A percentile compares a stretch with the other conserved stretches of the same genome.
Conservation (phyloP, 768 basidiomycete genomes). For the Lentinula guzmanii region DNA sequence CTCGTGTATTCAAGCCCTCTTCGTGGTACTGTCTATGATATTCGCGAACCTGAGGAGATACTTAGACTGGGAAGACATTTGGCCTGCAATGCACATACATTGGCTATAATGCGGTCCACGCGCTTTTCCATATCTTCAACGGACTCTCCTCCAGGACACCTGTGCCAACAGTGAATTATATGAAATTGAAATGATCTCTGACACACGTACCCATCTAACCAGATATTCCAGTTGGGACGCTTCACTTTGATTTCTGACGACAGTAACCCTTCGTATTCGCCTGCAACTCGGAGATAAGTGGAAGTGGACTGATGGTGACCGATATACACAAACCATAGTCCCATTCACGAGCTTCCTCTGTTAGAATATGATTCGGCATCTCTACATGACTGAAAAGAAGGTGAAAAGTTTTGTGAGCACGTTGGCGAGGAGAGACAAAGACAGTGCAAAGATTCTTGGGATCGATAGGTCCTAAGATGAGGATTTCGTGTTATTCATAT, state of each 20-base stretch:
- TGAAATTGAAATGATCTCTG: background rate
- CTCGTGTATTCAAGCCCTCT: conserved; percentile 58
- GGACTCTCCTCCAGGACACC: conserved; percentile 87
- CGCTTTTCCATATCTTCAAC: conserved; percentile 72
- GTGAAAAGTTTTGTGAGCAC: conserved; percentile 84
- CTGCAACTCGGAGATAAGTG: conserved; percentile 21
- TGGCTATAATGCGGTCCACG: conserved; percentile 69
- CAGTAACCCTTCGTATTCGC: conserved; percentile 81
- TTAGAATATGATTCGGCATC: conserved; percentile 27
- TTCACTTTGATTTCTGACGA: conserved; percentile 70
- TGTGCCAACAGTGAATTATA: conserved; percentile 19
- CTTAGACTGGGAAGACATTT: background rate
- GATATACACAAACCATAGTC: conserved; percentile 52
- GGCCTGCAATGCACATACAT: conserved; percentile 35
- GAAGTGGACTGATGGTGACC: background rate
- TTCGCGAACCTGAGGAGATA: conserved; percentile 52
- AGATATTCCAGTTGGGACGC: conserved; percentile 69
- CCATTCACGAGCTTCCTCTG: conserved; percentile 66
- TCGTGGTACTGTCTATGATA: conserved; percentile 69
- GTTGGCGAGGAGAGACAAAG: conserved; percentile 80
- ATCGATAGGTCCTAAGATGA: conserved; percentile 60
- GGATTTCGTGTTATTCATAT: background rate
- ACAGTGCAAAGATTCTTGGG: conserved; percentile 70
- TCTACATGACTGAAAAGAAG: conserved; percentile 57
- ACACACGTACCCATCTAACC: conserved; percentile 66